phyloP scores from a whole-genome alignment of 495 filamentous ascomycete genomes.

The Aspergillus cavernicola region DNA sequence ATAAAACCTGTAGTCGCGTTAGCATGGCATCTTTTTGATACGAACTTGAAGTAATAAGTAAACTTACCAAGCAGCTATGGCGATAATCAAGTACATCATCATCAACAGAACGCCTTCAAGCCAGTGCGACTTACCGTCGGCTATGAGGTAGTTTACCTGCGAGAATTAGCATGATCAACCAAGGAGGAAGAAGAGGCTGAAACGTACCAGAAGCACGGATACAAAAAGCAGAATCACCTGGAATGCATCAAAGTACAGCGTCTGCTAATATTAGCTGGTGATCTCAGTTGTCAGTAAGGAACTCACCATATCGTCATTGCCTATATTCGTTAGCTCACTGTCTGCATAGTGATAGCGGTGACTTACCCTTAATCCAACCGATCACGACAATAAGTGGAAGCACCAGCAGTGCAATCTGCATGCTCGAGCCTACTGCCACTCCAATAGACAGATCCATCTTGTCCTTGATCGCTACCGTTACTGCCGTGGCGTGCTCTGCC shows the following conservation, averaged over 20 bases:
- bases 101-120: slow-evolving; percentile 73
- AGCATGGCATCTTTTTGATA: slow-evolving; percentile 14
- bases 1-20: slow-evolving; percentile 1
- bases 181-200: neutral
- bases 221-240: slow-evolving; percentile 79
- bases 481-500: slow-evolving; percentile 82
- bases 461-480: slow-evolving; percentile 82
- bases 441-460: slow-evolving; percentile 89
- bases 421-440: slow-evolving; percentile 77
- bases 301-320: slow-evolving; percentile 38
- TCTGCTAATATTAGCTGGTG: slow-evolving; percentile 45
- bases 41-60: slow-evolving; percentile 12
- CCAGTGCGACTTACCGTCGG: slow-evolving; percentile 57
- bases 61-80: slow-evolving; percentile 51
- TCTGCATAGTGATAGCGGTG: neutral
- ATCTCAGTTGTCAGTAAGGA: neutral
- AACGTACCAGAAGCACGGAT: slow-evolving; percentile 57
- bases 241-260: slow-evolving; percentile 76
- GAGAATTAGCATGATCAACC: neutral
- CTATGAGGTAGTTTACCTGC: slow-evolving; percentile 76
- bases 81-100: slow-evolving; percentile 72
- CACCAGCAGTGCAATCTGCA: slow-evolving; percentile 82
- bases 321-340: slow-evolving; percentile 9
- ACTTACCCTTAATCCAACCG: slow-evolving; percentile 72
- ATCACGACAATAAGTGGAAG: slow-evolving; percentile 75